phyloP scores from a whole-genome alignment of 768 basidiomycete species.

The Podaxis carcinomalis region DNA sequence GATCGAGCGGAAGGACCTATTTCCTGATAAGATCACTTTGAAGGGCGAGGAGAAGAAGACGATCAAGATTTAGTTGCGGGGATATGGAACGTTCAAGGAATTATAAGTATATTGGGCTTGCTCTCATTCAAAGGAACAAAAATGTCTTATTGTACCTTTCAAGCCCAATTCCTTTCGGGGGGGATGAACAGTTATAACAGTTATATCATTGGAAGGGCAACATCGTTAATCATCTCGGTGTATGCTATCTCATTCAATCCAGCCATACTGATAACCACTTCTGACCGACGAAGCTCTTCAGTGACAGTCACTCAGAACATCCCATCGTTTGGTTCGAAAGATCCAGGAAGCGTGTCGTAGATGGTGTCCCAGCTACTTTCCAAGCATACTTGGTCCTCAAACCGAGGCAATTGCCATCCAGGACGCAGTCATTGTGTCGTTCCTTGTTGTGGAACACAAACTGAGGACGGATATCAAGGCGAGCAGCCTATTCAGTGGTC shows the following conservation, averaged over 20 bases:
- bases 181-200: conserved; percentile 13
- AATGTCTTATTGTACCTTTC: background rate
- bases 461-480: background rate
- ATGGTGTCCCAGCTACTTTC: background rate
- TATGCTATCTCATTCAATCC: background rate
- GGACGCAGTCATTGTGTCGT: background rate
- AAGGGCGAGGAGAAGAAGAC: conserved; percentile 16
- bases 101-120: conserved; percentile 15
- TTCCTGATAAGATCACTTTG: conserved; percentile 21
- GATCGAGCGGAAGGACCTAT: conserved; percentile 16
- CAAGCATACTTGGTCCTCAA: background rate
- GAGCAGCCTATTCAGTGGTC: background rate
- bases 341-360: background rate
- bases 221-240: conserved; percentile 17
- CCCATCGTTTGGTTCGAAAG: background rate
- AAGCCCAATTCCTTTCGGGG: conserved; percentile 23
- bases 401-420: background rate
- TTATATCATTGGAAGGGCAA: conserved; percentile 20
- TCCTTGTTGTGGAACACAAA: background rate
- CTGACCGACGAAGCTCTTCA: background rate
- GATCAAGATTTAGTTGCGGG: conserved; percentile 20
- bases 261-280: background rate
- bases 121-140: background rate
- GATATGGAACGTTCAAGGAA: conserved; percentile 14
- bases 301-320: background rate